Base-by-base conservation (phyloP, 164 flowering plant genomes). In the Buxus sempervirens region DNA sequence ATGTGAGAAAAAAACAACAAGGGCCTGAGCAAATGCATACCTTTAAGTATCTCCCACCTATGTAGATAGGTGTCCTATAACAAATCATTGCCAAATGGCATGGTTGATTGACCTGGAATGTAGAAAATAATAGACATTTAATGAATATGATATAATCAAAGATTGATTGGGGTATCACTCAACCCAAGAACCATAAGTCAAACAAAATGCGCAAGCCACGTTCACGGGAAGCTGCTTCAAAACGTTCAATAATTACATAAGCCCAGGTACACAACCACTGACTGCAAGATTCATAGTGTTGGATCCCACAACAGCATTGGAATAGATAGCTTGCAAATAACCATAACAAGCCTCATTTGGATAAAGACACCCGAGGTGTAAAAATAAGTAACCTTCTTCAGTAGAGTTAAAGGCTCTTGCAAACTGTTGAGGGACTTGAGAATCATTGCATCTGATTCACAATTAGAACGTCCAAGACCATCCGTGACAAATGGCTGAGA, bases 31-130 rank as follows among this genome's bases (percentile, higher is more conserved):
- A 73, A 23, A 12, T 23, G 32, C 58, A 68, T 80, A 95, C 98
- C 90, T 95, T 95, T 67, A 95, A 79, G 72, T 95, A 95, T 82
- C 97, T 83, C 62, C 98, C 98, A 73, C 91, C 90, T 67, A 95
- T 76, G 74, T 78, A 95, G 62, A 89, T 76, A 64, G 91, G 85
- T 6, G 79, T 77, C 79, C 87, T 82, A 72, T 66, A 66, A 81
- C 89, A 90, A 62, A 15, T 72, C 66, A 78, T 22, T 57, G 61
- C 63, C 88, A 89, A 69, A 65, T 63, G 24, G 82, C 95, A 91
- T 25, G 91, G 85, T 70, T 78, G 78, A 53, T 69, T 78, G 58
- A 77, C 90, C 98, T 95, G 75, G 21, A 60, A 73, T 51, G 63
- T 13, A 28, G 56, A 69, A 32, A 7, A 32, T 32, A 32, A 32